Evolutionary conservation across 2,329 filamentous ascomycete species (phyloP).

Genomic region (Stylonectria norvegica): DNA sequence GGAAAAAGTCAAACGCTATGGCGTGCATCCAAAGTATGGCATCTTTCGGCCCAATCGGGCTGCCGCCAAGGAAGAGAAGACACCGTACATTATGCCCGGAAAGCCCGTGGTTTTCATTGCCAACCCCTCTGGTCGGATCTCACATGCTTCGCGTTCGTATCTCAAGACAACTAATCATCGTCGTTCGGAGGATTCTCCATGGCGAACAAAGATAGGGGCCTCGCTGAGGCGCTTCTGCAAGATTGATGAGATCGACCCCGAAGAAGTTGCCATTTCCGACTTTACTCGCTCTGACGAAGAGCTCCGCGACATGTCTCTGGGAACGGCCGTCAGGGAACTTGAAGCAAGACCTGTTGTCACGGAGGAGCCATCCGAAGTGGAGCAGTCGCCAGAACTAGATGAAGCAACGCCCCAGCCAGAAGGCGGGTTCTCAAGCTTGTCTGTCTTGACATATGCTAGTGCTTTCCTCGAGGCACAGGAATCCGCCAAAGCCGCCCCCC

Average conservation of each 20-base stretch:
- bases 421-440: constrained; percentile 28
- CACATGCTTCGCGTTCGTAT: constrained; percentile 47
- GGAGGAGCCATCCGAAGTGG: constrained; percentile 23
- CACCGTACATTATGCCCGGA: constrained; percentile 41
- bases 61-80: constrained; percentile 42
- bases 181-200: constrained; percentile 32
- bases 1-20: constrained; percentile 46
- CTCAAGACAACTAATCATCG: constrained; percentile 34
- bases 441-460: constrained; percentile 31
- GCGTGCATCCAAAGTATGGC: constrained; percentile 52
- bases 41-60: constrained; percentile 47
- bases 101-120: constrained; percentile 50
- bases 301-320: constrained; percentile 34
- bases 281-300: constrained; percentile 33
- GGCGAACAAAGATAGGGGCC: constrained; percentile 34
- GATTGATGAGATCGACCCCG: constrained; percentile 28
- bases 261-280: constrained; percentile 34
- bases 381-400: constrained; percentile 25
- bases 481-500: constrained; percentile 21
- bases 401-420: constrained; percentile 22
- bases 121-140: constrained; percentile 43
- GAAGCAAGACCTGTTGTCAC: constrained; percentile 28
- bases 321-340: constrained; percentile 34
- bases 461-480: constrained; percentile 31
- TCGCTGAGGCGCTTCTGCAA: constrained; percentile 39